Evolutionary conservation across 768 basidiomycete species (phyloP).

Genomic region (Phylloporus rhodoxanthus): DNA sequence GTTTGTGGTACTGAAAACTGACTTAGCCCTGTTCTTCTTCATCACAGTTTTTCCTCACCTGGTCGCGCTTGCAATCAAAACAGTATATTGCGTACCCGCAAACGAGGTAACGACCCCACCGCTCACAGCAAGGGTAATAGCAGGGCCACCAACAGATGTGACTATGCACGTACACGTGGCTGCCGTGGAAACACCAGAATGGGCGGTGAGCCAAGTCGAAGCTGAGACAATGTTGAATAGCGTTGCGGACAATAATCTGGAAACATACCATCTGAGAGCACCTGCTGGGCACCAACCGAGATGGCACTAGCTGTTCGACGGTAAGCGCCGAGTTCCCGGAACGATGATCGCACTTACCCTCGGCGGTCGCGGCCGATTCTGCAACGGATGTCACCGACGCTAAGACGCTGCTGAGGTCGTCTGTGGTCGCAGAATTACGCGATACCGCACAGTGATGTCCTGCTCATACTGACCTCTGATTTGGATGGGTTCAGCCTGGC

Average conservation of each 20-base stretch:
- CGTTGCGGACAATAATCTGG: background rate
- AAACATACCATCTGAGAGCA: slow-evolving; percentile 17
- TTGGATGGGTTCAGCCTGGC: slow-evolving; percentile 32
- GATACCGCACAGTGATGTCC: background rate
- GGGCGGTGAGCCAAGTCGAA: slow-evolving; percentile 16
- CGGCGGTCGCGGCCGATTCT: slow-evolving; percentile 30
- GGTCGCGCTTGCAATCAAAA: slow-evolving; percentile 28
- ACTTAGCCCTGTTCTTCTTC: background rate
- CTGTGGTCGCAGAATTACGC: slow-evolving; percentile 6
- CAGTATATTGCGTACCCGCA: slow-evolving; percentile 50
- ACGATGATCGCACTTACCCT: slow-evolving; percentile 7
- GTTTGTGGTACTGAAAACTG: slow-evolving; percentile 11
- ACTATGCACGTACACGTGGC: slow-evolving; percentile 40
- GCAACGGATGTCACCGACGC: slow-evolving; percentile 35
- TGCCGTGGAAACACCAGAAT: slow-evolving; percentile 11
- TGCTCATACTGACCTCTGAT: slow-evolving; percentile 42
- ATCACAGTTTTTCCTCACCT: slow-evolving; percentile 5
- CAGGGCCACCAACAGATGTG: slow-evolving; percentile 53
- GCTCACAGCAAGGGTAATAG: slow-evolving; percentile 50
- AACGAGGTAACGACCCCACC: slow-evolving; percentile 42
- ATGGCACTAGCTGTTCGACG: slow-evolving; percentile 13
- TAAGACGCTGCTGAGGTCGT: slow-evolving; percentile 36
- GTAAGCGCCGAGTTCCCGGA: background rate
- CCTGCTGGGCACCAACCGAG: slow-evolving; percentile 10
- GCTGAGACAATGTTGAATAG: slow-evolving; percentile 4